Evolutionary conservation across 768 basidiomycete genomes (phyloP).

Genomic region (Russula ochroleuca): DNA sequence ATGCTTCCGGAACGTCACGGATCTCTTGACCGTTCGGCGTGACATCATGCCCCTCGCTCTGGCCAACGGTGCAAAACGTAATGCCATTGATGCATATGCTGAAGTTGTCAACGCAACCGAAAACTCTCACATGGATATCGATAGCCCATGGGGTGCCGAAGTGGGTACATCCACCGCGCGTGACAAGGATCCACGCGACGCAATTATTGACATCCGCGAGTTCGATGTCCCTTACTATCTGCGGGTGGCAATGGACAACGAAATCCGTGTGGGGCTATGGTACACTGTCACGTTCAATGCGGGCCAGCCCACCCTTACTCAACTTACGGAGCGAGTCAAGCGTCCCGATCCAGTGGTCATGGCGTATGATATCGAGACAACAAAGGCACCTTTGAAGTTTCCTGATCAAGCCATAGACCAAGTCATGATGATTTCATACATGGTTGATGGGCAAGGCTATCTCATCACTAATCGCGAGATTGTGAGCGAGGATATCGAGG

Average conservation of each 20-base stretch:
- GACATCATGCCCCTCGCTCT: slow-evolving; percentile 87
- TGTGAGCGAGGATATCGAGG: slow-evolving; percentile 93
- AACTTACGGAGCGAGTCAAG: slow-evolving; percentile 81
- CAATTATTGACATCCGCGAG: slow-evolving; percentile 91
- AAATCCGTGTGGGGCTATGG: slow-evolving; percentile 97
- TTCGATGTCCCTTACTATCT: slow-evolving; percentile 97
- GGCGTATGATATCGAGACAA: slow-evolving; percentile 99
- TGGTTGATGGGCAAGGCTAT: slow-evolving; percentile 97
- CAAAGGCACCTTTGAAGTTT: slow-evolving; percentile 99
- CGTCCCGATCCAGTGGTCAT: slow-evolving; percentile 99
- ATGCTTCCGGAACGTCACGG: slow-evolving; percentile 88
- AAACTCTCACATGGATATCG: slow-evolving; percentile 62
- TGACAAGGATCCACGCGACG: slow-evolving; percentile 83
- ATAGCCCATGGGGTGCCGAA: slow-evolving; percentile 56
- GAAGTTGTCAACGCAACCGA: slow-evolving; percentile 81
- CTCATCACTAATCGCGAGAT: slow-evolving; percentile 98
- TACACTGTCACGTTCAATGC: slow-evolving; percentile 81
- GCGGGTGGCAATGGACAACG: slow-evolving; percentile 98
- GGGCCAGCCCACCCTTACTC: slow-evolving; percentile 70
- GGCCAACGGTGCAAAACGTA: slow-evolving; percentile 86
- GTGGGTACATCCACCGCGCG: slow-evolving; percentile 39
- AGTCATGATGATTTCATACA: slow-evolving; percentile 99
- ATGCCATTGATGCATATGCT: slow-evolving; percentile 95
- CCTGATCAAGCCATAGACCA: slow-evolving; percentile 95
- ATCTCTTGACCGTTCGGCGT: slow-evolving; percentile 80